Percentiles rank a stretch among this genome's conserved stretches.
These are phyloP conservation scores for Zygoascus biomembranicola DNA, from an alignment of 805 yeast species.

Conservation along the genomic window DNA sequence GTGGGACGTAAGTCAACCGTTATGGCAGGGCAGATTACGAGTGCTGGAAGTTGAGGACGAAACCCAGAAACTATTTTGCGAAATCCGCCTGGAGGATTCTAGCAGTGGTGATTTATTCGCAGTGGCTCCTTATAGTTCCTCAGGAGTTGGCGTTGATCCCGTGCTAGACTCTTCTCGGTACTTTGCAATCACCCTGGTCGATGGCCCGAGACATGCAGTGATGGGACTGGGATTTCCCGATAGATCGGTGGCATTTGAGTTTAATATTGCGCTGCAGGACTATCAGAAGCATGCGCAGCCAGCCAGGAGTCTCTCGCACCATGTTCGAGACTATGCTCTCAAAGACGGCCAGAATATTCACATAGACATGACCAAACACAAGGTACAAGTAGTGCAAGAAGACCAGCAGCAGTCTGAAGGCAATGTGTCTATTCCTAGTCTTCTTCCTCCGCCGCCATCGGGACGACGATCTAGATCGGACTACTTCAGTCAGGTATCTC, in stretches of 20 bases:
- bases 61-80: slow-evolving; percentile 16
- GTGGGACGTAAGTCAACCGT: slow-evolving; percentile 30
- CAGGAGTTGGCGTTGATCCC: slow-evolving; percentile 26
- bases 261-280: slow-evolving; percentile 31
- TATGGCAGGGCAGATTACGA: slow-evolving; percentile 31
- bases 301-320: neutral
- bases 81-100: slow-evolving; percentile 25
- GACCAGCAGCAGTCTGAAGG: neutral
- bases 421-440: slow-evolving; percentile 11
- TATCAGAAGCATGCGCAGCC: slow-evolving; percentile 20
- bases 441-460: slow-evolving; percentile 25
- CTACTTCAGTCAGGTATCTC: neutral
- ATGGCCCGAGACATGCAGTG: slow-evolving; percentile 29
- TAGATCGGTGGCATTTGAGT: slow-evolving; percentile 29
- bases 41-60: slow-evolving; percentile 22
- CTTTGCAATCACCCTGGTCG: slow-evolving; percentile 30
- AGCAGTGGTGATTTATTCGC: slow-evolving; percentile 30
- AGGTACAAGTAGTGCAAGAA: neutral
- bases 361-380: slow-evolving; percentile 13
- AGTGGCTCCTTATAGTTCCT: slow-evolving; percentile 26
- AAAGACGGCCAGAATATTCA: slow-evolving; percentile 22
- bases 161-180: slow-evolving; percentile 29
- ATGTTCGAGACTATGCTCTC: slow-evolving; percentile 18
- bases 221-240: slow-evolving; percentile 36
- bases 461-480: slow-evolving; percentile 7